Percentiles rank a stretch among this genome's conserved stretches.
These are phyloP conservation scores for Orobanche coerulescens DNA, from an alignment of 257 asterid genomes.

Conservation along the genomic window DNA sequence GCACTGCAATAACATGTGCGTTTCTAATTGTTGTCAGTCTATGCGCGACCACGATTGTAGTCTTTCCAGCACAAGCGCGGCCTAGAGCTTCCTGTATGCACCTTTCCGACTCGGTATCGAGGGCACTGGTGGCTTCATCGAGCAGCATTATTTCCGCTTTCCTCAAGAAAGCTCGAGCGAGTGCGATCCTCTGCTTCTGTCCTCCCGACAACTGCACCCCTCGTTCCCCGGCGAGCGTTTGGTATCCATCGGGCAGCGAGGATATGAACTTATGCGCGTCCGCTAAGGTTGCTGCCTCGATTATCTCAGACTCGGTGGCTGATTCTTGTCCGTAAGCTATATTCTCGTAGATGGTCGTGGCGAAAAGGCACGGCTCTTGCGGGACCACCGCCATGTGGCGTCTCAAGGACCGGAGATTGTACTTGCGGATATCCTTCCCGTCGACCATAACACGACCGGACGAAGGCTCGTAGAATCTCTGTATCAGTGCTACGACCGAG, in stretches of 20 bases:
- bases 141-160: slow-evolving; percentile 64
- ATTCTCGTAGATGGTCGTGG: slow-evolving; percentile 67
- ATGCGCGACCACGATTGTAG: slow-evolving; percentile 73
- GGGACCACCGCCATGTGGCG: slow-evolving; percentile 71
- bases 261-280: slow-evolving; percentile 61
- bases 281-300: slow-evolving; percentile 69
- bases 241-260: slow-evolving; percentile 42
- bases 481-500: slow-evolving; percentile 53
- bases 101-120: slow-evolving; percentile 50
- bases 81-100: slow-evolving; percentile 33
- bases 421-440: slow-evolving; percentile 72
- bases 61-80: slow-evolving; percentile 69
- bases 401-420: slow-evolving; percentile 59
- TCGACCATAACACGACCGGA: slow-evolving; percentile 69
- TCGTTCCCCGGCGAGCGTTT: slow-evolving; percentile 57
- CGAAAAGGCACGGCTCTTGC: slow-evolving; percentile 85
- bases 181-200: slow-evolving; percentile 82
- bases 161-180: slow-evolving; percentile 71
- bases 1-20: slow-evolving; percentile 71
- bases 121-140: slow-evolving; percentile 89
- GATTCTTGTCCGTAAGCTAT: slow-evolving; percentile 75
- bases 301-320: slow-evolving; percentile 66
- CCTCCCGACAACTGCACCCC: slow-evolving; percentile 86
- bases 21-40: slow-evolving; percentile 65
- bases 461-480: slow-evolving; percentile 73